Conservation (phyloP, 768 basidiomycete genomes). For the Serendipita sp. region DNA sequence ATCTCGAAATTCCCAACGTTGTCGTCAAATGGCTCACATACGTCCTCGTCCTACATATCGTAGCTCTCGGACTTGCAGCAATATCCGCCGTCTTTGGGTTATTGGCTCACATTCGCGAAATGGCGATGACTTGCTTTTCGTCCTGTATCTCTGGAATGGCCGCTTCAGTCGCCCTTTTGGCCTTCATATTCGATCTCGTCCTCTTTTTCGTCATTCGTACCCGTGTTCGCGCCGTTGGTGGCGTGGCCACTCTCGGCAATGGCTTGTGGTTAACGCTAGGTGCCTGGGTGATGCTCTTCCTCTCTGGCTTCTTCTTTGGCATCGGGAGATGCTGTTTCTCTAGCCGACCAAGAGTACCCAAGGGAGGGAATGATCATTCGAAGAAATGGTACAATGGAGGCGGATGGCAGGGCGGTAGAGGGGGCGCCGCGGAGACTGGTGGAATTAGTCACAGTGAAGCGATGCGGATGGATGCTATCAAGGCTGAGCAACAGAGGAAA, state of each 20-base stretch:
- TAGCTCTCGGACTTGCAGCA: constrained; percentile 61
- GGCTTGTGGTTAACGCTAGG: constrained; percentile 84
- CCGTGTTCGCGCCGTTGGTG: constrained; percentile 65
- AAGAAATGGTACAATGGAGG: not conserved
- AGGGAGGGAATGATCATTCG: constrained; percentile 15
- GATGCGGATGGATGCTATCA: constrained; percentile 68
- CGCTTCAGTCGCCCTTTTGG: constrained; percentile 59
- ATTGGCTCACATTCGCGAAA: constrained; percentile 73
- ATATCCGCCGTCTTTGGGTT: constrained; percentile 66
- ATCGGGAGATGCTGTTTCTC: constrained; percentile 74
- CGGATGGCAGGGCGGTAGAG: constrained; percentile 3
- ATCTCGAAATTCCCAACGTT: constrained; percentile 58
- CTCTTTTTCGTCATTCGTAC: constrained; percentile 81
- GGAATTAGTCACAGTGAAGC: constrained; percentile 29
- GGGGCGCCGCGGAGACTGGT: constrained; percentile 9
- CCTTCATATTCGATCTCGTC: constrained; percentile 85
- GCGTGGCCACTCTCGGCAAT: constrained; percentile 65
- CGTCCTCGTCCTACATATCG: constrained; percentile 77
- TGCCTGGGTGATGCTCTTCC: constrained; percentile 73
- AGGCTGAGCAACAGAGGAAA: constrained; percentile 74
- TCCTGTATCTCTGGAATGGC: constrained; percentile 69
- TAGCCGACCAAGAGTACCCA: constrained; percentile 27
- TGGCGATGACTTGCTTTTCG: constrained; percentile 72
- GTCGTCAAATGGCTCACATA: constrained; percentile 94
- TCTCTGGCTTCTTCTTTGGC: constrained; percentile 77